Conservation (phyloP, 1,139 yeast species). For the Debaryomyces coudertii region DNA sequence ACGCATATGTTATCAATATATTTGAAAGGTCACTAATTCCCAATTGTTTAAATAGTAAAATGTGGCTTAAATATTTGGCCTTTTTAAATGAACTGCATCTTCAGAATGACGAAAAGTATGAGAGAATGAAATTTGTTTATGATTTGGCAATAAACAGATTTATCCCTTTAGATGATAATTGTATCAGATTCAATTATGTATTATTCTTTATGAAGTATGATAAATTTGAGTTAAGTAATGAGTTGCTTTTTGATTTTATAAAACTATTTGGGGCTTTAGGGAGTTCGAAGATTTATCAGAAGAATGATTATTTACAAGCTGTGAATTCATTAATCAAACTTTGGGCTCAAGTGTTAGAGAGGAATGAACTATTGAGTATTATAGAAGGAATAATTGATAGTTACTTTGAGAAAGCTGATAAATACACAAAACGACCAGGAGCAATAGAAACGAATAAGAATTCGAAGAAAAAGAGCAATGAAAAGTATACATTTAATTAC, state of each 20-base stretch:
- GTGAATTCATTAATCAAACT: constrained; percentile 23
- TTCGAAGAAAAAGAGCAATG: background rate
- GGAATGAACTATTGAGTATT: constrained; percentile 11
- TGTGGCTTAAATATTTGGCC: constrained; percentile 64
- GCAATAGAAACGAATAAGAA: constrained; percentile 5
- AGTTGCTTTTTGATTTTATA: constrained; percentile 33
- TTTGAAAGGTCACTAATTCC: constrained; percentile 68
- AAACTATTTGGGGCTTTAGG: constrained; percentile 29
- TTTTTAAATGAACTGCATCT: constrained; percentile 33
- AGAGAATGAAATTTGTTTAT: constrained; percentile 36
- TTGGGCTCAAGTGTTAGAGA: constrained; percentile 20
- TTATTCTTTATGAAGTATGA: constrained; percentile 29
- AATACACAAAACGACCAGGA: constrained; percentile 7
- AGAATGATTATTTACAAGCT: constrained; percentile 28
- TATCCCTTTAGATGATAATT: constrained; percentile 44
- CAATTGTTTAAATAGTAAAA: constrained; percentile 46
- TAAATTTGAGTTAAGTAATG: constrained; percentile 27
- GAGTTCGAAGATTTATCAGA: constrained; percentile 21
- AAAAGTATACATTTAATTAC: constrained; percentile 10
- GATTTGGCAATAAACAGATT: constrained; percentile 46
- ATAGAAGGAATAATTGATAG: constrained; percentile 23
- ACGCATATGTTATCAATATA: constrained; percentile 29
- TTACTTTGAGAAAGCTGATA: constrained; percentile 23
- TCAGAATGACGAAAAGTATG: constrained; percentile 22
- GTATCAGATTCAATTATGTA: constrained; percentile 47